These are phyloP conservation scores for Vararia minispora DNA, from an alignment of 768 basidiomycete genomes.

Conservation along the genomic window DNA sequence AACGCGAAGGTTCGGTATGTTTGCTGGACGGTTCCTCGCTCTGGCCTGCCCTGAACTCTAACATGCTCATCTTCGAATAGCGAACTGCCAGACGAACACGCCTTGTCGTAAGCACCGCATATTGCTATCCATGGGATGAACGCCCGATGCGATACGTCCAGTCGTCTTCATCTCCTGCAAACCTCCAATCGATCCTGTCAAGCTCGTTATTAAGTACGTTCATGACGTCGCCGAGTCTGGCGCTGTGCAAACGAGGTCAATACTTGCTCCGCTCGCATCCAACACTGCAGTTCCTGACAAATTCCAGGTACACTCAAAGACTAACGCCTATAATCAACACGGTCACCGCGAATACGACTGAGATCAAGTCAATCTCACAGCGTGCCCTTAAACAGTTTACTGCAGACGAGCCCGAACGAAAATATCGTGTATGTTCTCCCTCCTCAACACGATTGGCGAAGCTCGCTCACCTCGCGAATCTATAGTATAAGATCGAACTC, in stretches of 20 bases:
- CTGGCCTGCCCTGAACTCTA: background rate
- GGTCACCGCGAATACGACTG: constrained; percentile 56
- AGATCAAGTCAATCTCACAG: constrained; percentile 54
- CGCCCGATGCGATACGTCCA: constrained; percentile 17
- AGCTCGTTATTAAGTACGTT: constrained; percentile 53
- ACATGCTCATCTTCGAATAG: constrained; percentile 25
- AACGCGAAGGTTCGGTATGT: constrained; percentile 56
- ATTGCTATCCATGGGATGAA: background rate
- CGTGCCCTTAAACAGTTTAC: constrained; percentile 44
- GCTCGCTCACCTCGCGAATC: background rate
- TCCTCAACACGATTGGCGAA: background rate
- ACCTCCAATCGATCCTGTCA: constrained; percentile 66
- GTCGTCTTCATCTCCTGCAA: constrained; percentile 77
- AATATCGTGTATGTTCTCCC: constrained; percentile 33
- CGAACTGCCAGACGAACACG: constrained; percentile 69
- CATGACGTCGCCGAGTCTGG: constrained; percentile 53
- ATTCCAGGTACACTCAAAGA: constrained; percentile 52
- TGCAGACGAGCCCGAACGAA: constrained; percentile 29
- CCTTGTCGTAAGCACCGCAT: constrained; percentile 46
- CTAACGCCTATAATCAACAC: constrained; percentile 59
- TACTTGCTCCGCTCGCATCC: background rate
- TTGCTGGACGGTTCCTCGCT: background rate
- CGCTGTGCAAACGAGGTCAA: constrained; percentile 52
- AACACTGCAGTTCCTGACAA: background rate
- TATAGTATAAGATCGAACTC: constrained; percentile 74